These are phyloP conservation scores for Podila minutissima DNA, from an alignment of 192 early-diverging fungal species.

Conservation along the genomic window DNA sequence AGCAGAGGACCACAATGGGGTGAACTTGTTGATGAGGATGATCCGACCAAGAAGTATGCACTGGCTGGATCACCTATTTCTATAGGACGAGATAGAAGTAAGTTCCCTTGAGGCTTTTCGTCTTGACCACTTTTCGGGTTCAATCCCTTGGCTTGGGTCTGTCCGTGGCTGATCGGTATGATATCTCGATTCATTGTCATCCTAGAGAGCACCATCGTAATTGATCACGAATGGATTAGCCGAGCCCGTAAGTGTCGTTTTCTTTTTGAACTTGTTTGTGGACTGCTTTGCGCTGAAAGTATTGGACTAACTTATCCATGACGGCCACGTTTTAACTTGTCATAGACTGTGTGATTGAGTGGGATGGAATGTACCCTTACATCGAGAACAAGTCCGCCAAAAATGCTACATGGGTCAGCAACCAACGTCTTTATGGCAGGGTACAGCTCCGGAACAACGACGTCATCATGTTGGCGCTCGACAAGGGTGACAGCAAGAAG, in stretches of 20 bases:
- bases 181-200: background rate
- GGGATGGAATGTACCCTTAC: constrained; percentile 2
- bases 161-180: background rate
- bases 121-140: no score
- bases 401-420: background rate
- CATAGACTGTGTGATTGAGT: constrained; percentile 9
- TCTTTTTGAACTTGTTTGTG: no score
- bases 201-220: background rate
- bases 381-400: background rate
- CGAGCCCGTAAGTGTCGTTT: constrained; percentile 8
- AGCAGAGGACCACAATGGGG: background rate
- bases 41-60: no score
- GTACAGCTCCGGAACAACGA: background rate
- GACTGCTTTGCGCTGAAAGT: background rate
- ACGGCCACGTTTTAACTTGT: no score
- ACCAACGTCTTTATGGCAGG: background rate
- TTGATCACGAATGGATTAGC: background rate
- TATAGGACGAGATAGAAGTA: no score
- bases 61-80: no score
- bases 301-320: no score
- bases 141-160: no score
- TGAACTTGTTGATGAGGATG: background rate
- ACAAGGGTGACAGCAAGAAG: background rate
- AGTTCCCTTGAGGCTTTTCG: no score
- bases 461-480: background rate